These are phyloP conservation scores for Amanita thiersii DNA, from an alignment of 768 basidiomycete species.

Conservation along the genomic window DNA sequence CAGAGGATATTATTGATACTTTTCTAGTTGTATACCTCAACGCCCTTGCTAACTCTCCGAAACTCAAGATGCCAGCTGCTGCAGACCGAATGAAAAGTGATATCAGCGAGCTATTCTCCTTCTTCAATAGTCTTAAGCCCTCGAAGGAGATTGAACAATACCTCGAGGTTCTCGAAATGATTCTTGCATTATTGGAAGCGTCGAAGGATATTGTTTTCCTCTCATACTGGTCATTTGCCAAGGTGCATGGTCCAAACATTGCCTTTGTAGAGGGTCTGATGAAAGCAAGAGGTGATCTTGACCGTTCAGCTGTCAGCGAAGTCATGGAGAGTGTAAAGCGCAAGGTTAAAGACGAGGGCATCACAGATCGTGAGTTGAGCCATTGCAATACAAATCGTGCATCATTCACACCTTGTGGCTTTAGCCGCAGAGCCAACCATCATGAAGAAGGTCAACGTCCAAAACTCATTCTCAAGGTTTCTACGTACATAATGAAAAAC, in stretches of 20 bases:
- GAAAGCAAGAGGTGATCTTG: conserved; percentile 84
- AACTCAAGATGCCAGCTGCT: conserved; percentile 80
- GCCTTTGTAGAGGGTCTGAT: conserved; percentile 87
- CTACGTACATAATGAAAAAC: conserved; percentile 37
- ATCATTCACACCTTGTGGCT: neutral
- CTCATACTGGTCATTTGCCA: conserved; percentile 91
- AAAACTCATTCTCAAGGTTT: conserved; percentile 69
- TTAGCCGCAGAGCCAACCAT: conserved; percentile 77
- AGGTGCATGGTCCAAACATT: conserved; percentile 88
- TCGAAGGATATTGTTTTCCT: conserved; percentile 86
- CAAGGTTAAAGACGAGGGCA: conserved; percentile 84
- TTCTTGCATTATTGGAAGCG: conserved; percentile 74
- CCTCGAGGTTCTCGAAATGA: conserved; percentile 83
- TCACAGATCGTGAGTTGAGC: conserved; percentile 65
- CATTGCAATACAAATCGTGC: neutral
- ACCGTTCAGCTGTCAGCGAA: conserved; percentile 79
- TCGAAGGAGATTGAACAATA: conserved; percentile 72
- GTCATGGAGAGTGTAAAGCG: conserved; percentile 91
- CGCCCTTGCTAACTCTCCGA: conserved; percentile 74
- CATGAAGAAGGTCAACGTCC: conserved; percentile 84
- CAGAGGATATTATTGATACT: conserved; percentile 87
- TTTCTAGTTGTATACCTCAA: conserved; percentile 90
- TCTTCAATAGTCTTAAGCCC: conserved; percentile 76
- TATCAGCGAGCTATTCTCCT: conserved; percentile 64
- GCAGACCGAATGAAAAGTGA: conserved; percentile 81